phyloP scores from a whole-genome alignment of 1,139 yeast species.

The Debaryomyces coudertii region DNA sequence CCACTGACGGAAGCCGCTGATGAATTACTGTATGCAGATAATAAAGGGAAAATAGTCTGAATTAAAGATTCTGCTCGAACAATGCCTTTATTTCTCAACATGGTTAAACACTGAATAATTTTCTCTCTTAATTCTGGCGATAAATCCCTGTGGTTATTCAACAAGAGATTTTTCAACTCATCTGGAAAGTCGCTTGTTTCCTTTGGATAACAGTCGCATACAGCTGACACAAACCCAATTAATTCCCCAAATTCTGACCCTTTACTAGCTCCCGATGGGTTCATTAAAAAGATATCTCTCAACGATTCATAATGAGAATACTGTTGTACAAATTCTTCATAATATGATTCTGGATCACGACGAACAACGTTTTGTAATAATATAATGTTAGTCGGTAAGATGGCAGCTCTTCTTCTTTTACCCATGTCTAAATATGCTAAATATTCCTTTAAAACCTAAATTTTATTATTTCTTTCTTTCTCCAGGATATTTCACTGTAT shows the following conservation, averaged over 20 bases:
- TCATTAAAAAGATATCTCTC: constrained; percentile 78
- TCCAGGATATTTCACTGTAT: constrained; percentile 1
- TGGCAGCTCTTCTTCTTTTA: constrained; percentile 86
- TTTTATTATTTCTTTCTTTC: not conserved
- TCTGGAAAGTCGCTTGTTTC: constrained; percentile 85
- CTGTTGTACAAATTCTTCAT: constrained; percentile 91
- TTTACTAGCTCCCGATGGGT: constrained; percentile 64
- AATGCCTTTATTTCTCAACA: constrained; percentile 87
- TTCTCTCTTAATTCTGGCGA: constrained; percentile 89
- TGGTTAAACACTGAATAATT: constrained; percentile 83
- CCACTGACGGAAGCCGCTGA: constrained; percentile 49
- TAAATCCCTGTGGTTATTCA: constrained; percentile 77
- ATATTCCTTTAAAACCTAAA: not conserved
- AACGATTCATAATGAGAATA: constrained; percentile 89
- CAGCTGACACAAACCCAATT: constrained; percentile 90
- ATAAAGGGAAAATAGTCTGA: constrained; percentile 84
- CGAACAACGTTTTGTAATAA: constrained; percentile 88
- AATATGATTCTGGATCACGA: constrained; percentile 91
- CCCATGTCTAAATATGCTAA: constrained; percentile 54
- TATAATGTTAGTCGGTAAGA: constrained; percentile 88
- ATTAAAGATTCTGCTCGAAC: constrained; percentile 78
- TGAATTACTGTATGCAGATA: constrained; percentile 51
- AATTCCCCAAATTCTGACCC: constrained; percentile 77
- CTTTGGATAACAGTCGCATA: constrained; percentile 84
- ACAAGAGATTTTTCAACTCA: constrained; percentile 69